Evolutionary conservation across 805 yeast species (phyloP), one percentile per base, ranked within the genome.

Genomic region (Candida orba): DNA sequence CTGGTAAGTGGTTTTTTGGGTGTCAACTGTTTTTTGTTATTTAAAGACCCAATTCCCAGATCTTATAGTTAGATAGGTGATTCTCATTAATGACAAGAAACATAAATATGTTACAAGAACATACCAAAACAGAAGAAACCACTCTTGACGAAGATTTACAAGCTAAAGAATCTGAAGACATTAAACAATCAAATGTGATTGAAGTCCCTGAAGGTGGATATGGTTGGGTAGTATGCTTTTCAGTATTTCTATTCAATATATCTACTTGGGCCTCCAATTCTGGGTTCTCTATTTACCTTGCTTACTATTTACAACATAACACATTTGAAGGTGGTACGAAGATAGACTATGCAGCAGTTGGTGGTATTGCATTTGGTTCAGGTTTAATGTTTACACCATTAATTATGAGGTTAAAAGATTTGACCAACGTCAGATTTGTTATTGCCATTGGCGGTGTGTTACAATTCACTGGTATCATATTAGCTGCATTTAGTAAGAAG

Each of bases 321-420:
- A 60, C 69, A 1, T 80, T 77, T 49, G 59, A 62, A 1, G 83
- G 79, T 7, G 80, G 79, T 0, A 52, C 67, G 1, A 78, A 73
- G 42, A 60, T 76, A 32, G 84, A 78, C 47, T 83, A 72, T 57
- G 83, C 85, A 18, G 63, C 76, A 6, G 69, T 83, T 46, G 87
- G 88, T 5, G 89, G 89, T 4, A 57, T 82, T 13, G 75, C 83
- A 0, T 77, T 80, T 44, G 60, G 54, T 25, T 27, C 35, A 13
- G 46, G 64, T 8, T 81, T 86, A 25, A 78, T 81, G 54, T 65
- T 73, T 43, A 64, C 84, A 40, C 90, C 91, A 6, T 42, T 79
- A 8, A 68, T 72, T 1, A 63, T 71, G 35, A 46, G 74, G 2
- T 46, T 72, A 9, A 71, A 73, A 52, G 69, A 72, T 49, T 4